These are phyloP conservation scores for Euphorbia schlechtendalii DNA, from an alignment of 441 rosid genomes.

Conservation along the genomic window DNA sequence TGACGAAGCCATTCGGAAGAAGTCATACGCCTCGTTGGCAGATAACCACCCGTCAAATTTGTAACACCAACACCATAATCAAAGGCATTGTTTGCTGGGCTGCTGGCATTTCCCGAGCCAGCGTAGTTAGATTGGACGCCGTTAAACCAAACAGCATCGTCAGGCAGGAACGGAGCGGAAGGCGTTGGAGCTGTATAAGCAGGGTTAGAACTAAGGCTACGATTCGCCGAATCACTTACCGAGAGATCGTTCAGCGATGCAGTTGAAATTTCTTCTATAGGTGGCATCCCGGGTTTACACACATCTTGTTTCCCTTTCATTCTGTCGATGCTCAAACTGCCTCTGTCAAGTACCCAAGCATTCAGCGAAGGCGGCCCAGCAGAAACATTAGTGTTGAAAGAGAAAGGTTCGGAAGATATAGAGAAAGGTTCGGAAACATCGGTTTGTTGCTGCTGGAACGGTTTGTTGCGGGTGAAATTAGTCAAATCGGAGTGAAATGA, in stretches of 20 bases:
- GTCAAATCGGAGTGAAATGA: slow-evolving; percentile 41
- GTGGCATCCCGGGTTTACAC: slow-evolving; percentile 34
- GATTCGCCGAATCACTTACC: slow-evolving; percentile 26
- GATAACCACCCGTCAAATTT: slow-evolving; percentile 33
- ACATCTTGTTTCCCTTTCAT: slow-evolving; percentile 32
- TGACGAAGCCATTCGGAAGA: slow-evolving; percentile 96
- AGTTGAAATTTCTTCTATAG: slow-evolving; percentile 50
- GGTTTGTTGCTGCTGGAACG: slow-evolving; percentile 32
- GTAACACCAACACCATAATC: slow-evolving; percentile 25
- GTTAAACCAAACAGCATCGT: slow-evolving; percentile 54
- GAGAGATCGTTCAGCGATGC: slow-evolving; percentile 49
- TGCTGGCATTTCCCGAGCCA: slow-evolving; percentile 21
- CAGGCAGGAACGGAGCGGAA: slow-evolving; percentile 89
- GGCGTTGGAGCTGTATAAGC: slow-evolving; percentile 60
- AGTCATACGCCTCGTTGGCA: slow-evolving; percentile 40
- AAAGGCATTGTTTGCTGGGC: slow-evolving; percentile 15
- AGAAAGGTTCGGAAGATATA: slow-evolving; percentile 19
- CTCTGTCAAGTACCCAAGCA: slow-evolving; percentile 62
- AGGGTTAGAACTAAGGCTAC: slow-evolving; percentile 23
- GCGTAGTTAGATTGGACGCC: slow-evolving; percentile 17
- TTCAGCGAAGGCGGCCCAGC: slow-evolving; percentile 84
- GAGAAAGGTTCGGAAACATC: no score
- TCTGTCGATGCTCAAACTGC: slow-evolving; percentile 30
- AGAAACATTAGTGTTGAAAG: slow-evolving; percentile 28
- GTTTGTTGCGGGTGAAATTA: slow-evolving; percentile 32